These are phyloP conservation scores for Nakazawaea wickerhamii DNA, from an alignment of 805 yeast species.

Conservation along the genomic window DNA sequence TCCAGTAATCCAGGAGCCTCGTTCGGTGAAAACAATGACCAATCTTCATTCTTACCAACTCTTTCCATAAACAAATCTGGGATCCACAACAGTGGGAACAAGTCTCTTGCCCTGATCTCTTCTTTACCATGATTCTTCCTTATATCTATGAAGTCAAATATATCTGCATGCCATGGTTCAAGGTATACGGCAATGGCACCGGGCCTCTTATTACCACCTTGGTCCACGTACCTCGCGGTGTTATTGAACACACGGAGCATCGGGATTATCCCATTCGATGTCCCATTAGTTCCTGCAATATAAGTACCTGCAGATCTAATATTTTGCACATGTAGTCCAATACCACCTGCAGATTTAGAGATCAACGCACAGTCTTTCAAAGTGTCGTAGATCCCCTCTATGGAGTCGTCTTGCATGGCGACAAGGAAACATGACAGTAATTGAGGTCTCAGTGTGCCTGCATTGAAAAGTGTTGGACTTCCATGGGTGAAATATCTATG, in stretches of 20 bases:
- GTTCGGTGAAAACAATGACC: constrained; percentile 57
- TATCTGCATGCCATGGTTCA: constrained; percentile 62
- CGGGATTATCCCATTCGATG: constrained; percentile 57
- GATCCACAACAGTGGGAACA: constrained; percentile 60
- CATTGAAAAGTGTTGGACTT: constrained; percentile 56
- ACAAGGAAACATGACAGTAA: constrained; percentile 61
- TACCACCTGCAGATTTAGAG: constrained; percentile 60
- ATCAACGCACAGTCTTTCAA: constrained; percentile 57
- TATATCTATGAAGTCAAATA: constrained; percentile 53
- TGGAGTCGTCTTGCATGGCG: constrained; percentile 60
- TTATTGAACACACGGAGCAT: constrained; percentile 60
- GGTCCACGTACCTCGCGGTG: constrained; percentile 60
- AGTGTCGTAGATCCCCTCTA: constrained; percentile 58
- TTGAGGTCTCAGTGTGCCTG: constrained; percentile 56
- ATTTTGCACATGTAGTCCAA: constrained; percentile 57
- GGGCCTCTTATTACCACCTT: constrained; percentile 62
- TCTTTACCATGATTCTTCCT: constrained; percentile 62
- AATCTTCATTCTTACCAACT: constrained; percentile 48
- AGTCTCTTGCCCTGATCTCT: constrained; percentile 57
- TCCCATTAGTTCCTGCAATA: constrained; percentile 59
- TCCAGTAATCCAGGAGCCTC: constrained; percentile 55
- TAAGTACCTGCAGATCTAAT: constrained; percentile 55
- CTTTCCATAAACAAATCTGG: constrained; percentile 59
- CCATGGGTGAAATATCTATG: constrained; percentile 56
- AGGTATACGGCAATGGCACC: constrained; percentile 58